Percentiles rank a stretch among this genome's conserved stretches.
phyloP scores from a whole-genome alignment of 768 basidiomycete genomes.

The Pisolithus albus region DNA sequence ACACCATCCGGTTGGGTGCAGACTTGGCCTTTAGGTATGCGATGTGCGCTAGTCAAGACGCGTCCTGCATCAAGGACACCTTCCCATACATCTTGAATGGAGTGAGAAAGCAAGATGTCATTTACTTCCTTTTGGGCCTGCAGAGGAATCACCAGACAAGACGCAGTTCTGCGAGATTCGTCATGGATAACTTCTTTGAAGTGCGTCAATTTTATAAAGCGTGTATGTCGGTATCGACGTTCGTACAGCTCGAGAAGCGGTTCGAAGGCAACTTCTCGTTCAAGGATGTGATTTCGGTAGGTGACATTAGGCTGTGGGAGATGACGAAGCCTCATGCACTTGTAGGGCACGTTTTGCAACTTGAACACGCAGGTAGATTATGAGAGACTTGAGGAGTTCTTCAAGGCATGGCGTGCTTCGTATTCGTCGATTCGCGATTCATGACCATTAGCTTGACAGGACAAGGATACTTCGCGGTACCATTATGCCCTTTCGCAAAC shows the following conservation, averaged over 20 bases:
- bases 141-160: conserved; percentile 49
- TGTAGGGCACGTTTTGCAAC: conserved; percentile 32
- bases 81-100: conserved; percentile 52
- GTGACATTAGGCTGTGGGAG: conserved; percentile 13
- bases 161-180: conserved; percentile 49
- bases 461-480: conserved; percentile 66
- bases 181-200: conserved; percentile 60
- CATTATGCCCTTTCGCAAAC: conserved; percentile 57
- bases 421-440: not conserved
- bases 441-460: conserved; percentile 26
- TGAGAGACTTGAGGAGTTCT: conserved; percentile 59
- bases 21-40: conserved; percentile 40
- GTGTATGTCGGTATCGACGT: not conserved
- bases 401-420: conserved; percentile 45
- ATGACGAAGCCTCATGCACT: conserved; percentile 10
- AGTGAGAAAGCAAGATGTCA: conserved; percentile 53
- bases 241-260: conserved; percentile 50
- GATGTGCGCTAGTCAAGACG: conserved; percentile 54
- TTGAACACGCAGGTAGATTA: conserved; percentile 68
- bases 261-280: conserved; percentile 67
- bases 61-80: conserved; percentile 52
- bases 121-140: conserved; percentile 58
- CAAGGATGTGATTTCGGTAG: conserved; percentile 45
- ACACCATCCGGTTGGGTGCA: not conserved
- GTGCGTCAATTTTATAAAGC: conserved; percentile 32